phyloP scores from a whole-genome alignment of 371 early-diverging fungal species.

The Zopfochytrium polystomum region DNA sequence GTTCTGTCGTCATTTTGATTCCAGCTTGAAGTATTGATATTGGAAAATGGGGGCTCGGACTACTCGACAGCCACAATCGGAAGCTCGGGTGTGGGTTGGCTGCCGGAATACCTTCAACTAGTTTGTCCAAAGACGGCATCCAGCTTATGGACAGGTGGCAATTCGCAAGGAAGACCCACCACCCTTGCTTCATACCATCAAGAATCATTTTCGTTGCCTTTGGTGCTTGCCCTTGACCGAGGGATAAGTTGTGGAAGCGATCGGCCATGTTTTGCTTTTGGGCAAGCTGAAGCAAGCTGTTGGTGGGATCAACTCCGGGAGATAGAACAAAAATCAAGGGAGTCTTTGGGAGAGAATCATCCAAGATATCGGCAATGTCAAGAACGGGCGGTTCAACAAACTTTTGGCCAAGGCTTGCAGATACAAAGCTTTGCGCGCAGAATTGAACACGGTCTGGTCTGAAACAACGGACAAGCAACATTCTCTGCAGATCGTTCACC shows the following conservation, averaged over 20 bases:
- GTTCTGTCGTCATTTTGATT: slow-evolving; percentile 65
- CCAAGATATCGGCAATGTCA: slow-evolving; percentile 54
- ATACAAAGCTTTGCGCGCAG: slow-evolving; percentile 60
- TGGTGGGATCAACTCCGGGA: slow-evolving; percentile 58
- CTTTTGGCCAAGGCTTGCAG: slow-evolving; percentile 41
- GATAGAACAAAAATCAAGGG: slow-evolving; percentile 64
- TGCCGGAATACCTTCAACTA: slow-evolving; percentile 47
- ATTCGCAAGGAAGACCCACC: slow-evolving; percentile 62
- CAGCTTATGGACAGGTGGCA: slow-evolving; percentile 64
- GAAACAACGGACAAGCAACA: slow-evolving; percentile 57
- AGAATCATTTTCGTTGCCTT: slow-evolving; percentile 58
- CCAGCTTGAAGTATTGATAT: slow-evolving; percentile 61
- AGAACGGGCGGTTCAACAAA: slow-evolving; percentile 61
- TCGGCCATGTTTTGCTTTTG: slow-evolving; percentile 59
- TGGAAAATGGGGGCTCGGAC: slow-evolving; percentile 57
- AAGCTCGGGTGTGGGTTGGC: slow-evolving; percentile 59
- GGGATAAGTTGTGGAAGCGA: slow-evolving; percentile 58
- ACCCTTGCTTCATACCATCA: slow-evolving; percentile 56
- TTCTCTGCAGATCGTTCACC: slow-evolving; percentile 51
- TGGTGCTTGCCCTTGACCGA: slow-evolving; percentile 66
- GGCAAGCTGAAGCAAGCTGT: slow-evolving; percentile 57
- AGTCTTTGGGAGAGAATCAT: slow-evolving; percentile 56
- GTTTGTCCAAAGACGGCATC: slow-evolving; percentile 60
- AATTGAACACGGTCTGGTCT: slow-evolving; percentile 55
- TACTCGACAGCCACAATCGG: slow-evolving; percentile 62